Conservation (phyloP, 495 filamentous ascomycete genomes). For the Penicillium flavigenum region DNA sequence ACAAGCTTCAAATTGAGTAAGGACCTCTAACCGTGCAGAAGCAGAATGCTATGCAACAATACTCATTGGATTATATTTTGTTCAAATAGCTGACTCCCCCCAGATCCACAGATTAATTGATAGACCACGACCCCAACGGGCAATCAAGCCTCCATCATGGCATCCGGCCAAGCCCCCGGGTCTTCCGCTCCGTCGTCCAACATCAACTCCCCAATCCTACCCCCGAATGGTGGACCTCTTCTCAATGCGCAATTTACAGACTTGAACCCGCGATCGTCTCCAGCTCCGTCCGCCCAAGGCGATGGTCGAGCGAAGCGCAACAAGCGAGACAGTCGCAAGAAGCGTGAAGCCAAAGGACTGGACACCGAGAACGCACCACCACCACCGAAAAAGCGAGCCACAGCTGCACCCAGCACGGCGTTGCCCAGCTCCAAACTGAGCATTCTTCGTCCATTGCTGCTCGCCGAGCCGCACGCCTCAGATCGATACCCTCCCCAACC, state of each 20-base stretch:
- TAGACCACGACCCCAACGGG: neutral
- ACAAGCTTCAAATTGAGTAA: neutral
- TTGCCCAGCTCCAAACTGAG: slow-evolving; percentile 34
- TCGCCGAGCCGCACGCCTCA: slow-evolving; percentile 39
- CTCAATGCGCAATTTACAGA: slow-evolving; percentile 36
- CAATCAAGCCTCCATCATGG: slow-evolving; percentile 25
- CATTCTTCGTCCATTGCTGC: slow-evolving; percentile 33
- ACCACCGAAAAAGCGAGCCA: slow-evolving; percentile 39
- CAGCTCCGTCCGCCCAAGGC: slow-evolving; percentile 39
- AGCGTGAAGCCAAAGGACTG: slow-evolving; percentile 69
- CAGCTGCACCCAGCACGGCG: slow-evolving; percentile 32
- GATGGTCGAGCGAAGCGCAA: slow-evolving; percentile 45
- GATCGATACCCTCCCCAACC: slow-evolving; percentile 43
- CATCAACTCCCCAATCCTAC: slow-evolving; percentile 44
- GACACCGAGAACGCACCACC: slow-evolving; percentile 39
- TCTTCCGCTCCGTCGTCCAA: slow-evolving; percentile 46
- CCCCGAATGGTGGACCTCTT: slow-evolving; percentile 30
- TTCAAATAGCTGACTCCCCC: neutral
- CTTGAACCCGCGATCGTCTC: slow-evolving; percentile 39
- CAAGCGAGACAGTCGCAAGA: slow-evolving; percentile 60
- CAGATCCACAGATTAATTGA: neutral
- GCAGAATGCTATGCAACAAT: neutral
- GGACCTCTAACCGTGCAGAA: neutral
- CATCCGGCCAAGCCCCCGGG: slow-evolving; percentile 37
- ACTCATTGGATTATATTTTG: neutral